Evolutionary conservation across 495 filamentous ascomycete species (phyloP).

Genomic region (Penicillium malachiteum): DNA sequence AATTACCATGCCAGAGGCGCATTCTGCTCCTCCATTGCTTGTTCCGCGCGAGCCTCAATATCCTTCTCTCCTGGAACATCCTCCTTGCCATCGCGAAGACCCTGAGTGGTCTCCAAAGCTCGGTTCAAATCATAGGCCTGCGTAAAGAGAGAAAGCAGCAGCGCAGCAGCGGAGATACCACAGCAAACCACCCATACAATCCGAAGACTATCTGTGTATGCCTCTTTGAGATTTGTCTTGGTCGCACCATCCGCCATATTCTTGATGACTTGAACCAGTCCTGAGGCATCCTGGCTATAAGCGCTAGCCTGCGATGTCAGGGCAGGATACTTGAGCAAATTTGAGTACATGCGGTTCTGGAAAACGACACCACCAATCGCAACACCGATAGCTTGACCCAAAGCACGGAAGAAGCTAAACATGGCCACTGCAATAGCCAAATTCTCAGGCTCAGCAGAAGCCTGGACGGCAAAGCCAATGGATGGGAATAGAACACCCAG

Average conservation of each 20-base stretch:
- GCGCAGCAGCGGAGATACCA: slow-evolving; percentile 48
- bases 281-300: slow-evolving; percentile 58
- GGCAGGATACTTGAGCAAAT: slow-evolving; percentile 40
- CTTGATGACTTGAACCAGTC: slow-evolving; percentile 59
- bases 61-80: slow-evolving; percentile 13
- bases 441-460: slow-evolving; percentile 40
- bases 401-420: slow-evolving; percentile 55
- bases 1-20: slow-evolving; percentile 20
- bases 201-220: slow-evolving; percentile 56
- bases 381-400: slow-evolving; percentile 55
- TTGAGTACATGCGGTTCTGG: slow-evolving; percentile 56
- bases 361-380: slow-evolving; percentile 60
- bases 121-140: slow-evolving; percentile 55
- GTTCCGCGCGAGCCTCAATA: slow-evolving; percentile 11
- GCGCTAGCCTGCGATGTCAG: slow-evolving; percentile 44
- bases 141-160: slow-evolving; percentile 50
- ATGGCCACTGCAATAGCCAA: slow-evolving; percentile 52
- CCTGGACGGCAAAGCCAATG: slow-evolving; percentile 50
- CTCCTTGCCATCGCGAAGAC: slow-evolving; percentile 16
- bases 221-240: slow-evolving; percentile 47
- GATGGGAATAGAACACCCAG: slow-evolving; percentile 50
- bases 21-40: slow-evolving; percentile 3
- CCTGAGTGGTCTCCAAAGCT: slow-evolving; percentile 37
- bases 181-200: slow-evolving; percentile 58
- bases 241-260: slow-evolving; percentile 42